phyloP scores from a whole-genome alignment of 352 stramenopile genomes.

The Globisporangium solare region DNA sequence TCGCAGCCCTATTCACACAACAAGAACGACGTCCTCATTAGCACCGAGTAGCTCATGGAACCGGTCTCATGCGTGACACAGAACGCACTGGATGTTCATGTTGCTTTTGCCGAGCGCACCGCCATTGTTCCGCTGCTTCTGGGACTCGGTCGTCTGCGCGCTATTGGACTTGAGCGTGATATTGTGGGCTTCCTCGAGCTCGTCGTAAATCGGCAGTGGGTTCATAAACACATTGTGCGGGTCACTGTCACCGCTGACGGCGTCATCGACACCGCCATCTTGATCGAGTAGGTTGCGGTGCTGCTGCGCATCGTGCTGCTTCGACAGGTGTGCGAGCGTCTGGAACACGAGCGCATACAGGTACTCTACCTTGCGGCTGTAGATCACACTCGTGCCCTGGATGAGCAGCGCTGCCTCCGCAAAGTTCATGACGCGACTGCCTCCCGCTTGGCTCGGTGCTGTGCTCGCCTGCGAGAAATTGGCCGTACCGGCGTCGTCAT shows the following conservation, averaged over 20 bases:
- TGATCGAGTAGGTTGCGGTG: slow-evolving; percentile 11
- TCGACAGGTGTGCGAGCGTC: slow-evolving; percentile 77
- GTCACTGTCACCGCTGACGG: slow-evolving; percentile 18
- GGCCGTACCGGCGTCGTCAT: slow-evolving; percentile 13
- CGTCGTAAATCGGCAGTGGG: slow-evolving; percentile 58
- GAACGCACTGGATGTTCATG: slow-evolving; percentile 59
- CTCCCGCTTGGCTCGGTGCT: background rate
- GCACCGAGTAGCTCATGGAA: background rate
- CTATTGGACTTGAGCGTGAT: slow-evolving; percentile 45
- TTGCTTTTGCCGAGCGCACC: slow-evolving; percentile 36
- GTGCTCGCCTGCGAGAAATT: slow-evolving; percentile 33
- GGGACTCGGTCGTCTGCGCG: slow-evolving; percentile 2
- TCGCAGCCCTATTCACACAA: slow-evolving; percentile 39
- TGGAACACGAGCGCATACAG: slow-evolving; percentile 91
- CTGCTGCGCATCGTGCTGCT: slow-evolving; percentile 41
- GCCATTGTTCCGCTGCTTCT: slow-evolving; percentile 18
- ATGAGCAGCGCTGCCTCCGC: slow-evolving; percentile 91
- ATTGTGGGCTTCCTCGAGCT: slow-evolving; percentile 52
- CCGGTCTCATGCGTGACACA: background rate
- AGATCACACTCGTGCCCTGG: slow-evolving; percentile 91
- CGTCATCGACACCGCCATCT: slow-evolving; percentile 4
- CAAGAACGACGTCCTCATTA: slow-evolving; percentile 1
- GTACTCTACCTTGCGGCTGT: slow-evolving; percentile 95
- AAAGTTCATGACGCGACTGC: slow-evolving; percentile 84
- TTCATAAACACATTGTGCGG: slow-evolving; percentile 42